Percentiles rank a stretch among this genome's conserved stretches.
Evolutionary conservation across 2,329 filamentous ascomycete genomes (phyloP).

Genomic region (Fusarium nygamai): DNA sequence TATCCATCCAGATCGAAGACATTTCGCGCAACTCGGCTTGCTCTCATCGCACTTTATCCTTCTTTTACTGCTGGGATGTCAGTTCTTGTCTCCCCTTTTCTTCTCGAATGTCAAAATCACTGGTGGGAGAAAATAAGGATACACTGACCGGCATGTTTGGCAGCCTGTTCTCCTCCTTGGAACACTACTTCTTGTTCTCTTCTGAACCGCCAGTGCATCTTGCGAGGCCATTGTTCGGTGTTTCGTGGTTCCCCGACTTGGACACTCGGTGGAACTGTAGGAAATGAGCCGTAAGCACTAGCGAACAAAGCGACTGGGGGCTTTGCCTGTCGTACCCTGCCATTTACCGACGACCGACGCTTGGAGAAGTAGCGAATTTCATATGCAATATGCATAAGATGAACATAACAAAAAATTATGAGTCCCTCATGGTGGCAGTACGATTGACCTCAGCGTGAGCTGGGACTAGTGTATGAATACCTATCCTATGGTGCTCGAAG

Average conservation of each 20-base stretch:
- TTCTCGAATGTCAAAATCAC: too few species aligned
- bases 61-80: not conserved
- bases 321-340: not conserved
- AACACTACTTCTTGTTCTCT: not conserved
- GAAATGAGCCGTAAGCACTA: slow-evolving; percentile 12
- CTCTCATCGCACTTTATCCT: slow-evolving; percentile 17
- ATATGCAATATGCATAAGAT: not conserved
- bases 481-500: not conserved
- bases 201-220: not conserved
- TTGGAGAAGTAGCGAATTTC: too few species aligned
- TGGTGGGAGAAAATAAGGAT: too few species aligned
- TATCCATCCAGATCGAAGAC: not conserved
- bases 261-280: not conserved
- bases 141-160: slow-evolving; percentile 7
- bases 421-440: not conserved
- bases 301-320: not conserved
- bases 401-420: not conserved
- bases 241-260: not conserved
- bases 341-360: too few species aligned
- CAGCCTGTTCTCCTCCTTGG: slow-evolving; percentile 10
- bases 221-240: not conserved
- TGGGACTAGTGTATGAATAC: not conserved
- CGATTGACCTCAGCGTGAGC: not conserved
- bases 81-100: not conserved
- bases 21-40: not conserved